Percentiles rank a stretch among this genome's conserved stretches.
Conservation (phyloP, 2,329 filamentous ascomycete species). For the Pseudogymnoascus sp. region DNA sequence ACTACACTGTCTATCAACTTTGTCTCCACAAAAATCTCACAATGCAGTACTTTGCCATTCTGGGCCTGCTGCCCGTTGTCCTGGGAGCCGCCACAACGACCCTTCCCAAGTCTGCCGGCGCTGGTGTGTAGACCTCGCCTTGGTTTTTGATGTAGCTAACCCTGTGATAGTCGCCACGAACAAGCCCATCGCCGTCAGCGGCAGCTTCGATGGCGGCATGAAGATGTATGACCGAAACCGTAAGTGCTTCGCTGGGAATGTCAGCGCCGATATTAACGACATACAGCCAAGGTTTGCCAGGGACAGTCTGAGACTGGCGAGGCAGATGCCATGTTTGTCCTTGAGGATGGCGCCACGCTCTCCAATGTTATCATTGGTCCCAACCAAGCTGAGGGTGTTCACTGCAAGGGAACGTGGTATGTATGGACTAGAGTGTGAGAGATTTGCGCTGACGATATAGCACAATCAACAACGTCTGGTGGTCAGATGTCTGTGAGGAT, state of each 20-base stretch:
- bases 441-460: slow-evolving; percentile 20
- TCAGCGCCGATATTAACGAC: neutral
- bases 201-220: slow-evolving; percentile 42
- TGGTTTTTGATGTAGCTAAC: neutral
- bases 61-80: neutral
- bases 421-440: neutral
- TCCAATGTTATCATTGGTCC: slow-evolving; percentile 48
- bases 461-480: slow-evolving; percentile 25
- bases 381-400: slow-evolving; percentile 43
- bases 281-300: neutral
- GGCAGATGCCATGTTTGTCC: slow-evolving; percentile 42
- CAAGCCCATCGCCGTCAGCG: slow-evolving; percentile 37
- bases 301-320: slow-evolving; percentile 16
- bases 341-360: slow-evolving; percentile 43
- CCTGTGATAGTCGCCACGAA: slow-evolving; percentile 18
- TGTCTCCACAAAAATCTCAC: neutral
- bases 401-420: slow-evolving; percentile 41
- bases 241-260: neutral
- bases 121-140: neutral
- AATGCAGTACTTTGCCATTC: neutral
- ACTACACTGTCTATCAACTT: neutral
- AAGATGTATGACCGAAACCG: slow-evolving; percentile 33
- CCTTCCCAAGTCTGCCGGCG: neutral
- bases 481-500: slow-evolving; percentile 23
- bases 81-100: neutral